Evolutionary conservation across 176 grass and related monocot species (phyloP).

Genomic region (Aechmea fasciata): DNA sequence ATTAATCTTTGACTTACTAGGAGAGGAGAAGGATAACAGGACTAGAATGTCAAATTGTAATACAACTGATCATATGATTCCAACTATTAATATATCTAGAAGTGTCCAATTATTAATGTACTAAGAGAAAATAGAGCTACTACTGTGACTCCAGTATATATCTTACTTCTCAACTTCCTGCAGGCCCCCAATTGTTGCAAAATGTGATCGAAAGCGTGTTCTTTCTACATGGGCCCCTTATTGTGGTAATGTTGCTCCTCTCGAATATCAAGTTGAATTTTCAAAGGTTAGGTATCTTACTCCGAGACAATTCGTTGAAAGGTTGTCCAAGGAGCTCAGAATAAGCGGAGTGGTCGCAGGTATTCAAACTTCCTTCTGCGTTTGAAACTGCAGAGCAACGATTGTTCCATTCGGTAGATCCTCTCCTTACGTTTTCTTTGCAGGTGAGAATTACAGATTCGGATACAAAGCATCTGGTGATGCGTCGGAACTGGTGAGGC

Average conservation of each 20-base stretch:
- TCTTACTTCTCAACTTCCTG: background rate
- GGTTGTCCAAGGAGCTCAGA: conserved; percentile 82
- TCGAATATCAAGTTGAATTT: conserved; percentile 78
- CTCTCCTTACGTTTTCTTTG: conserved; percentile 24
- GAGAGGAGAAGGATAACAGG: no score
- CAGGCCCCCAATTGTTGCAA: conserved; percentile 86
- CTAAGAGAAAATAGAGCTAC: no score
- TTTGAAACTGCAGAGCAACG: conserved; percentile 3
- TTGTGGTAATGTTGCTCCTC: conserved; percentile 41
- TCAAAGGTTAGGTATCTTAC: conserved; percentile 63
- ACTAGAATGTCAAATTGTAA: no score
- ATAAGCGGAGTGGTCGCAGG: conserved; percentile 86
- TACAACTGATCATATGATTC: no score
- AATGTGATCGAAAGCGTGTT: conserved; percentile 71
- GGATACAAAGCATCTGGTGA: conserved; percentile 98
- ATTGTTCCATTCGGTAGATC: conserved; percentile 10
- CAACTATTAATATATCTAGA: no score
- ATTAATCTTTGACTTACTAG: no score
- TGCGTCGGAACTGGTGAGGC: conserved; percentile 37
- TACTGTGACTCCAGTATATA: background rate
- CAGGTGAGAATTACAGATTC: conserved; percentile 97
- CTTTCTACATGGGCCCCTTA: conserved; percentile 75
- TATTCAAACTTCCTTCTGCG: conserved; percentile 33
- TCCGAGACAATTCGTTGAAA: conserved; percentile 90
- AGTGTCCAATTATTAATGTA: no score